A percentile compares a stretch with the other conserved stretches of the same genome.
Evolutionary conservation across 352 stramenopile genomes (phyloP).

Genomic region (Phytophthora hibernalis): DNA sequence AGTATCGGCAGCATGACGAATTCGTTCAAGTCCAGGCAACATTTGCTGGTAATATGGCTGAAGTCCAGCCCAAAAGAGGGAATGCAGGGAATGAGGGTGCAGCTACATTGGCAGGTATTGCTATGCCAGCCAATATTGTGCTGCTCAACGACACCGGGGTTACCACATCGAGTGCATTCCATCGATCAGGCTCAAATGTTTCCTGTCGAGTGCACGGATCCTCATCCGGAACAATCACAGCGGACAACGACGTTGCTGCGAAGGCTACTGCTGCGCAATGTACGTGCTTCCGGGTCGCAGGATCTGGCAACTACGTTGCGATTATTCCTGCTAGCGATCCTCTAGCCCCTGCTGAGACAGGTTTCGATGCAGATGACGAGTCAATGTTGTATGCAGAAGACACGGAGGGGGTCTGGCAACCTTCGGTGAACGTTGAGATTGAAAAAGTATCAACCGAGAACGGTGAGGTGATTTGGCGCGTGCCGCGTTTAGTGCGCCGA

Average conservation of each 20-base stretch:
- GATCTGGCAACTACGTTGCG: slow-evolving; percentile 31
- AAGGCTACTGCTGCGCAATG: slow-evolving; percentile 22
- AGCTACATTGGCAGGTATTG: slow-evolving; percentile 21
- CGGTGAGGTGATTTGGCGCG: slow-evolving; percentile 54
- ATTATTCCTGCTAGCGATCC: slow-evolving; percentile 38
- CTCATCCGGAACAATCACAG: slow-evolving; percentile 9
- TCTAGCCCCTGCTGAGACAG: slow-evolving; percentile 10
- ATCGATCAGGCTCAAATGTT: slow-evolving; percentile 24
- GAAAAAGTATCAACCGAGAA: slow-evolving; percentile 32
- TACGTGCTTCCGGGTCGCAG: slow-evolving; percentile 46
- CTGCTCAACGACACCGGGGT: slow-evolving; percentile 35
- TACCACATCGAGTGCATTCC: slow-evolving; percentile 2
- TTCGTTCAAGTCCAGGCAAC: slow-evolving; percentile 7
- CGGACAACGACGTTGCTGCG: not conserved
- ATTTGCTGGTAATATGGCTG: slow-evolving; percentile 16
- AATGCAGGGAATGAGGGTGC: slow-evolving; percentile 16
- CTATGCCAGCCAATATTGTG: slow-evolving; percentile 25
- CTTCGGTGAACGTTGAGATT: slow-evolving; percentile 32
- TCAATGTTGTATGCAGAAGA: slow-evolving; percentile 35
- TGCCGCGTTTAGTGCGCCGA: slow-evolving; percentile 50
- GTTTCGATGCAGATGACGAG: slow-evolving; percentile 31
- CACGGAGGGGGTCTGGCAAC: slow-evolving; percentile 41
- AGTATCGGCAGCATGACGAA: slow-evolving; percentile 3
- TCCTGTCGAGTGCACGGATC: slow-evolving; percentile 41
- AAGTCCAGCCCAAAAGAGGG: not conserved